Evolutionary conservation across 257 asterid species (phyloP).

Genomic region (Nicotiana obtusifolia): DNA sequence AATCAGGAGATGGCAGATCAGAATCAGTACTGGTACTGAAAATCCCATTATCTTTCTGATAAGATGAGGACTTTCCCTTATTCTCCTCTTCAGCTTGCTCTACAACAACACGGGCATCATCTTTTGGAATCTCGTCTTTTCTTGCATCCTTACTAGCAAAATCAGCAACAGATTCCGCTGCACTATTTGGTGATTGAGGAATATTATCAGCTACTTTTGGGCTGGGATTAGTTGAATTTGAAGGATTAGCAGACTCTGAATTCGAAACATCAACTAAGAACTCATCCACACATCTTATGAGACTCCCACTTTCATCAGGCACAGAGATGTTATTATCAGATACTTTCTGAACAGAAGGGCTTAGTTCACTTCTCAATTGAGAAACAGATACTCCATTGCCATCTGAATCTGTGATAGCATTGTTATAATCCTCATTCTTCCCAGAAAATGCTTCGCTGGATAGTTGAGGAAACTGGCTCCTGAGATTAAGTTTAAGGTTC

Average conservation of each 20-base stretch:
- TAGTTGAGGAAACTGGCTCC: conserved; percentile 24
- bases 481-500: conserved; percentile 22
- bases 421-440: conserved; percentile 20
- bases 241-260: conserved; percentile 26
- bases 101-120: conserved; percentile 17
- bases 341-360: conserved; percentile 18
- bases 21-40: conserved; percentile 16
- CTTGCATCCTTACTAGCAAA: conserved; percentile 6
- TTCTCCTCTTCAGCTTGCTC: conserved; percentile 25
- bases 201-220: conserved; percentile 14
- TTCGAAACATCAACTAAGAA: conserved; percentile 26
- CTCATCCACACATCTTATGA: conserved; percentile 26
- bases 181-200: conserved; percentile 24
- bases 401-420: conserved; percentile 10
- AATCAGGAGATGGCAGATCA: conserved; percentile 8
- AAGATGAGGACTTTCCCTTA: conserved; percentile 9
- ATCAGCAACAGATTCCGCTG: conserved; percentile 14
- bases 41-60: conserved; percentile 14
- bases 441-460: conserved; percentile 24
- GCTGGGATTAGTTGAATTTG: conserved; percentile 14
- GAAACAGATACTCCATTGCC: conserved; percentile 18
- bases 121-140: conserved; percentile 15
- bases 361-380: conserved; percentile 15
- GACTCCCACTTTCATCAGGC: conserved; percentile 24
- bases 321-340: background rate